Base-by-base conservation (phyloP, 495 filamentous ascomycete species). In the Hypoxylon crocopeplum region DNA sequence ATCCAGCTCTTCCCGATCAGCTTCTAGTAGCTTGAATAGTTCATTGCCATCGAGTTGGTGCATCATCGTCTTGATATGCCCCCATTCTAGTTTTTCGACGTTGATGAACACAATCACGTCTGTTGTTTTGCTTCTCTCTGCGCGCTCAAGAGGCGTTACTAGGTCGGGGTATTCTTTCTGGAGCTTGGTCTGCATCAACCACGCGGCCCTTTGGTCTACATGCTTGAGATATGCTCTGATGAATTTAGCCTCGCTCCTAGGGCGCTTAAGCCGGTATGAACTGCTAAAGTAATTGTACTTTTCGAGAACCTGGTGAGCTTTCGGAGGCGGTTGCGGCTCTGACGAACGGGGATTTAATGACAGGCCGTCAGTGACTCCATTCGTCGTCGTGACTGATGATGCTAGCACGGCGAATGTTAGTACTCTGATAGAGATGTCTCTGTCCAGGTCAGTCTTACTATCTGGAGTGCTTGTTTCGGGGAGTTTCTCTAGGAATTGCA, bases 241-340 rank as follows among this genome's bases (percentile, higher is more conserved):
- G 32, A 64, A 64, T 1, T 25, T 30, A 6, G 48, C 30, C 2
- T 64, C 61, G 32, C 48, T 64, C 25, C 55, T 64, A 22, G 61
- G 61, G 10, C 38, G 61, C 45, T 64, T 64, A 11, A 57, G 39
- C n/a, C 54, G 54, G 15, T 64, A 64, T 5, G 61, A 59, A 13
- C 30, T 46, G 20, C 54, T 55, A 15, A 59, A 64, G 38, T 64
- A 55, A 45, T 64, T 64, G 45, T 64, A 64, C 25, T 59, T 48
- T 13, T 64, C 61, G 19, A 64, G 48, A 44, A 64, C 46, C 7
- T 45, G 44, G 12, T 32, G 37, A 12, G 61, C 61, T 25, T 50
- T 54, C 11, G 29, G 49, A 3, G 54, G 54, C 6, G 60, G 60
- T 12, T 48, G 60, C 6, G 54, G 34, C 12, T 34, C 44, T 2